Evolutionary conservation across 2,329 filamentous ascomycete species (phyloP).

Genomic region (Penicillium sumatraense): DNA sequence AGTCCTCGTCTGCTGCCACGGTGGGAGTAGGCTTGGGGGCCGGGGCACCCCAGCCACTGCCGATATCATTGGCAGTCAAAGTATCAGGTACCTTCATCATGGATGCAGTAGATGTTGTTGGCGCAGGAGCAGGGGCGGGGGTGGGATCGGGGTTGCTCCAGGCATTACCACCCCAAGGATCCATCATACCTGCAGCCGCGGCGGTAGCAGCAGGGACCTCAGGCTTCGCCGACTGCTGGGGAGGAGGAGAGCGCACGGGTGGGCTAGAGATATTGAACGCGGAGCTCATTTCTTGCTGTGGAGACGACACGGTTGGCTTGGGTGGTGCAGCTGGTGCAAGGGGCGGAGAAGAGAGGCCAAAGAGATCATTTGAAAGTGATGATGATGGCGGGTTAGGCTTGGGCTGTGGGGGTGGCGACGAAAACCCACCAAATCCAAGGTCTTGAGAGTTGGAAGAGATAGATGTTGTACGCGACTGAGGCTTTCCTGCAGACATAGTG

Average conservation of each 20-base stretch:
- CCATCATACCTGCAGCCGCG: constrained; percentile 55
- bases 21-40: constrained; percentile 55
- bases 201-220: constrained; percentile 49
- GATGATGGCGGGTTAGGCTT: constrained; percentile 53
- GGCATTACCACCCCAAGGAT: constrained; percentile 86
- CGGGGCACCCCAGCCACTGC: constrained; percentile 66
- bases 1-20: constrained; percentile 89
- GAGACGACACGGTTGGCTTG: constrained; percentile 43
- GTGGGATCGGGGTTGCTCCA: constrained; percentile 73
- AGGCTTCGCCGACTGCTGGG: constrained; percentile 33
- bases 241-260: constrained; percentile 48
- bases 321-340: constrained; percentile 49
- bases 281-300: constrained; percentile 58
- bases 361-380: constrained; percentile 74
- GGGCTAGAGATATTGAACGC: constrained; percentile 79
- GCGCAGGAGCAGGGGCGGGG: constrained; percentile 46
- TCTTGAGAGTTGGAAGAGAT: constrained; percentile 64
- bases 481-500: constrained; percentile 54
- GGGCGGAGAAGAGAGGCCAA: constrained; percentile 69
- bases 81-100: constrained; percentile 51
- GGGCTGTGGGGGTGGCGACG: constrained; percentile 48
- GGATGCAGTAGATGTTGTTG: constrained; percentile 38
- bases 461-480: constrained; percentile 52
- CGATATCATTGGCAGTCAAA: constrained; percentile 64
- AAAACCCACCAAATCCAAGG: constrained; percentile 69